A percentile compares a stretch with the other conserved stretches of the same genome.
Evolutionary conservation across 768 basidiomycete species (phyloP).

Genomic region (Leucosporidium scottii): DNA sequence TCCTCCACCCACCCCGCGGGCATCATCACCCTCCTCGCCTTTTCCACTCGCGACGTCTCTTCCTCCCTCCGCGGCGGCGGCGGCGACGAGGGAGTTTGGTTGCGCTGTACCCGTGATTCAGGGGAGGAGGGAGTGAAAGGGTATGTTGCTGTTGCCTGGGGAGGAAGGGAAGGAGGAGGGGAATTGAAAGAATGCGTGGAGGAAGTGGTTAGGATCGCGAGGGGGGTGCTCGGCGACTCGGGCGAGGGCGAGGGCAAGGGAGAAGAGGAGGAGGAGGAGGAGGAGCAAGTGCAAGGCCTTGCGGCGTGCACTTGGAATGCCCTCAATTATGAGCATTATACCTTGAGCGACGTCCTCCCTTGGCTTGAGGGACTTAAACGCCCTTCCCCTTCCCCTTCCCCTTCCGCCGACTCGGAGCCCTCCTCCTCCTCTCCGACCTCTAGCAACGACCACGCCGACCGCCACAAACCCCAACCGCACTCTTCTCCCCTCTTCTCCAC

Average conservation of each 20-base stretch:
- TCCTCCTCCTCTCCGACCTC: slow-evolving; percentile 9
- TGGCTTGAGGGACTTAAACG: slow-evolving; percentile 12
- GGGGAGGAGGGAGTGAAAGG: neutral
- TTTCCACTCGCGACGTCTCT: neutral
- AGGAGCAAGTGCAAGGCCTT: too few relatives aligned
- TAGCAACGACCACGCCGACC: slow-evolving; percentile 31
- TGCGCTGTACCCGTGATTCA: slow-evolving; percentile 15
- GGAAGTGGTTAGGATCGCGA: slow-evolving; percentile 5
- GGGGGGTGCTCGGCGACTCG: neutral
- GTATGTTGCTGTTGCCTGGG: slow-evolving; percentile 5
- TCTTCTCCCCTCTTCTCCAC: neutral
- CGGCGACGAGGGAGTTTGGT: neutral
- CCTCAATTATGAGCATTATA: slow-evolving; percentile 24
- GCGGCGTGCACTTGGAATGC: slow-evolving; percentile 36
- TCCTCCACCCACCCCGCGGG: neutral
- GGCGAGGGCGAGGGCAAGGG: too few relatives aligned
- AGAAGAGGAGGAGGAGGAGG: too few relatives aligned
- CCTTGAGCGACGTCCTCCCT: slow-evolving; percentile 12
- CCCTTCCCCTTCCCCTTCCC: neutral
- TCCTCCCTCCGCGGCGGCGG: slow-evolving; percentile 11
- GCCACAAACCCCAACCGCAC: too few relatives aligned
- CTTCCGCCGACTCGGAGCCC: neutral
- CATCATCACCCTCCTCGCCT: slow-evolving; percentile 14
- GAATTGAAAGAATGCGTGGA: slow-evolving; percentile 7
- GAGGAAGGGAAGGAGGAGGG: neutral